These are phyloP conservation scores for Dysphania ambrosioides DNA, from an alignment of 148 eudicot species.

Conservation along the genomic window DNA sequence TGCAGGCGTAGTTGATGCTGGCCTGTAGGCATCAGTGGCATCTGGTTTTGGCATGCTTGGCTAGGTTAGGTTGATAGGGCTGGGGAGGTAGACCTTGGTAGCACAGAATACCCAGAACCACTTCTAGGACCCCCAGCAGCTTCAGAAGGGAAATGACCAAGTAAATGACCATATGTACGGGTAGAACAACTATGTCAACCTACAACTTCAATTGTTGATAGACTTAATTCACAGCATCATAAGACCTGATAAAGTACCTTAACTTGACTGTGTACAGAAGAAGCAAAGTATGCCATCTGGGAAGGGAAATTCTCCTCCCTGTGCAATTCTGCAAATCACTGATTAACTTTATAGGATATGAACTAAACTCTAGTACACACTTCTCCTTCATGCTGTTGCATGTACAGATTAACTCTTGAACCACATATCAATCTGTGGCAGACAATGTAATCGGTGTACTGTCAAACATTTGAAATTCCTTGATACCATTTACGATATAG, in stretches of 20 bases:
- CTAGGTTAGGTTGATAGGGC: conserved; percentile 10
- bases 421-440: too few species aligned
- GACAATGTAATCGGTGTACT: too few species aligned
- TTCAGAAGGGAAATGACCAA: not conserved
- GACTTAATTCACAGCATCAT: not conserved
- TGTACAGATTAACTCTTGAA: too few species aligned
- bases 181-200: too few species aligned
- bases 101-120: not conserved
- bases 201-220: too few species aligned
- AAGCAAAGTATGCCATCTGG: not conserved
- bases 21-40: conserved; percentile 28
- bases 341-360: not conserved
- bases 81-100: conserved; percentile 13
- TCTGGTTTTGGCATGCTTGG: conserved; percentile 32
- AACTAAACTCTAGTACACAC: not conserved
- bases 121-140: not conserved
- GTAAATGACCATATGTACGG: too few species aligned
- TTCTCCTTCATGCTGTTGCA: not conserved
- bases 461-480: not conserved
- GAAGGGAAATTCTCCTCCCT: not conserved
- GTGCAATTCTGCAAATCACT: not conserved
- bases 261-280: not conserved
- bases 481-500: not conserved
- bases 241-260: not conserved
- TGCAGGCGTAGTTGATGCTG: conserved; percentile 36